Conservation (phyloP, 140 eudicot species). For the Ambrosia hybrid region DNA sequence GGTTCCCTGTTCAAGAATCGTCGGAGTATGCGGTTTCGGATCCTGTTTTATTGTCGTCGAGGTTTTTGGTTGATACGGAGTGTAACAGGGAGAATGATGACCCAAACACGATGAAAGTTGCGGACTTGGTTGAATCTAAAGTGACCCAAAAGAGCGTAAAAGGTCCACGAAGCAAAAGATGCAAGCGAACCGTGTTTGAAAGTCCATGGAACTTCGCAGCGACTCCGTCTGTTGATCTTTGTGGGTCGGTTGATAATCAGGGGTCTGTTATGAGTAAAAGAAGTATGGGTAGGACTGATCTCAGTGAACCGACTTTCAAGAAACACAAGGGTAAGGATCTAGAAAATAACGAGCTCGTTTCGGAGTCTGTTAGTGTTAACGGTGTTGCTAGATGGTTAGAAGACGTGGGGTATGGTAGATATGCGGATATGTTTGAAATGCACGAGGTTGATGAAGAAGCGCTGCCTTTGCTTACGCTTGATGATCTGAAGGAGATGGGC, state of each 20-base stretch:
- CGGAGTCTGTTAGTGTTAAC: constrained; percentile 21
- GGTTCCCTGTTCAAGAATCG: constrained; percentile 21
- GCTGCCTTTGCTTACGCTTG: constrained; percentile 44
- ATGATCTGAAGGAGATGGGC: constrained; percentile 47
- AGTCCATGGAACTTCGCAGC: constrained; percentile 26
- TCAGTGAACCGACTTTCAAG: constrained; percentile 18
- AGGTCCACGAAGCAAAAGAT: constrained; percentile 41
- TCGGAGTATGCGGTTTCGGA: constrained; percentile 31
- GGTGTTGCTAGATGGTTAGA: constrained; percentile 46
- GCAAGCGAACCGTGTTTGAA: constrained; percentile 32
- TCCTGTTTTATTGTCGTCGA: constrained; percentile 28
- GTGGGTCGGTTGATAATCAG: constrained; percentile 33
- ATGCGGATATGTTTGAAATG: constrained; percentile 36
- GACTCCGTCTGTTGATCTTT: constrained; percentile 13
- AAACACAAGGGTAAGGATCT: constrained; percentile 15
- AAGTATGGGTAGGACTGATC: background rate
- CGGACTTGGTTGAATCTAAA: constrained; percentile 20
- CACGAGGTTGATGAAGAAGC: constrained; percentile 51
- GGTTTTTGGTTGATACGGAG: constrained; percentile 15
- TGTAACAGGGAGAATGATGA: constrained; percentile 42
- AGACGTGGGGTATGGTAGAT: constrained; percentile 42
- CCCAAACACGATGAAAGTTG: constrained; percentile 33
- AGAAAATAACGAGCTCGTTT: constrained; percentile 16
- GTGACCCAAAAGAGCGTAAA: constrained; percentile 24
- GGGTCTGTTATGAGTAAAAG: constrained; percentile 35